Evolutionary conservation across 2,329 filamentous ascomycete species (phyloP), one percentile per base, ranked within the genome.

Genomic region (Leptographium wingfieldii): DNA sequence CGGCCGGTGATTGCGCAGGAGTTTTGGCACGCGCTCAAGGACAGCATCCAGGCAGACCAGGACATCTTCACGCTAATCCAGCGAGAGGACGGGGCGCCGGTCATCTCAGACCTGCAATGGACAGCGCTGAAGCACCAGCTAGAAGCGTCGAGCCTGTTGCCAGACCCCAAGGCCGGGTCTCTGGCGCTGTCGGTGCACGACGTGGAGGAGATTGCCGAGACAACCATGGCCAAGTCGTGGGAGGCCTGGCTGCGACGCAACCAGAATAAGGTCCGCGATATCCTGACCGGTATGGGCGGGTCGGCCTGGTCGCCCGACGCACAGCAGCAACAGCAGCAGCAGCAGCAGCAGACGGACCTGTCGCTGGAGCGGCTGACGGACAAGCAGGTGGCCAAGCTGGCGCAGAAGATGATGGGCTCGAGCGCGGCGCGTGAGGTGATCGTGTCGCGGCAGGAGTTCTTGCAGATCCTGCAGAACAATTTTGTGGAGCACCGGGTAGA

Each of bases 21-120:
- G 3, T 87, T 90, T 62, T 90, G 83, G 80, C 75, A 81, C 60
- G 86, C 85, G 0, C 69, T 90, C 10, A 74, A 76, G 29, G 77
- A 80, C 58, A 75, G 79, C 60, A 78, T 87, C 55, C 72, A 72
- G 25, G 69, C 73, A 1, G 80, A 81, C 52, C 72, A 72, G 2
- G 70, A 72, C 35, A 73, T 83, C 48, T 67, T 82, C 46, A 77
- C 72, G 3, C 65, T 81, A 3, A 73, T 79, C 43, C 72, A 73
- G 35, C 68, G 70, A 3, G 67, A 69, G 2, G 67, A 73, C 19
- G 69, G 68, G n/a, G 72, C 70, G 25, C 67, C 73, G 16, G 65
- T 73, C 22, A 71, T 77, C 3, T 76, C 76, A 0, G 74, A 80
- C 11, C 64, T 72, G 33, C 74, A 80, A 49, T 81, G 77, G 78